phyloP scores from a whole-genome alignment of 805 yeast genomes.

The Candida saitoana region DNA sequence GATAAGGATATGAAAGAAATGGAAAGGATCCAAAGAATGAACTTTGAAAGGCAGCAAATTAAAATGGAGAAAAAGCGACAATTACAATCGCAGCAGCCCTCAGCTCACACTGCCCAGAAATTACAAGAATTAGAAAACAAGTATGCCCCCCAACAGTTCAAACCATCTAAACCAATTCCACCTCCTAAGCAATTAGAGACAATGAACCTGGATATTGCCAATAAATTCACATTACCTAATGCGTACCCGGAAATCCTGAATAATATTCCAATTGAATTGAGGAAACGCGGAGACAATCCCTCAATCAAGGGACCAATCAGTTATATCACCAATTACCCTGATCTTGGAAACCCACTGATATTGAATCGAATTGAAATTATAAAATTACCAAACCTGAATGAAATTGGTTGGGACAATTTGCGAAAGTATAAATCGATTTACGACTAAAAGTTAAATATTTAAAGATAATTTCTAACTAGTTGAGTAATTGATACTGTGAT shows the following conservation, averaged over 20 bases:
- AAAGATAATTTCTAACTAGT: too few species aligned
- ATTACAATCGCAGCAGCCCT: slow-evolving; percentile 9
- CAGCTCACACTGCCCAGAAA: slow-evolving; percentile 12
- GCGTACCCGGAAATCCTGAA: slow-evolving; percentile 29
- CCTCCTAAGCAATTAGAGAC: slow-evolving; percentile 18
- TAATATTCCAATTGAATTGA: slow-evolving; percentile 30
- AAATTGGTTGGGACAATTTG: slow-evolving; percentile 42
- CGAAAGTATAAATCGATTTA: slow-evolving; percentile 22
- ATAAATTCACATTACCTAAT: slow-evolving; percentile 32
- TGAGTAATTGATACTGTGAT: too few species aligned
- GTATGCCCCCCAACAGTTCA: slow-evolving; percentile 11
- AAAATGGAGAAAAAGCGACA: slow-evolving; percentile 14
- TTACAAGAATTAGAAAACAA: slow-evolving; percentile 11
- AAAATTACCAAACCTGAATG: slow-evolving; percentile 40
- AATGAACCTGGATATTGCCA: slow-evolving; percentile 18
- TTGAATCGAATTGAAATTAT: slow-evolving; percentile 36
- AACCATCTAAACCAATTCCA: slow-evolving; percentile 10
- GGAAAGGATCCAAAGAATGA: slow-evolving; percentile 12
- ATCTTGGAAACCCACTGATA: slow-evolving; percentile 27
- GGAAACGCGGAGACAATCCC: slow-evolving; percentile 15
- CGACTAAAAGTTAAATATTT: too few species aligned
- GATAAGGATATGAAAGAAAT: slow-evolving; percentile 8
- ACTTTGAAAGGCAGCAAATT: slow-evolving; percentile 9
- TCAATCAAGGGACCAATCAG: slow-evolving; percentile 34
- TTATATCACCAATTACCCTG: slow-evolving; percentile 27